Base-by-base conservation (phyloP, 441 rosid species). In the Aleurites moluccanus region DNA sequence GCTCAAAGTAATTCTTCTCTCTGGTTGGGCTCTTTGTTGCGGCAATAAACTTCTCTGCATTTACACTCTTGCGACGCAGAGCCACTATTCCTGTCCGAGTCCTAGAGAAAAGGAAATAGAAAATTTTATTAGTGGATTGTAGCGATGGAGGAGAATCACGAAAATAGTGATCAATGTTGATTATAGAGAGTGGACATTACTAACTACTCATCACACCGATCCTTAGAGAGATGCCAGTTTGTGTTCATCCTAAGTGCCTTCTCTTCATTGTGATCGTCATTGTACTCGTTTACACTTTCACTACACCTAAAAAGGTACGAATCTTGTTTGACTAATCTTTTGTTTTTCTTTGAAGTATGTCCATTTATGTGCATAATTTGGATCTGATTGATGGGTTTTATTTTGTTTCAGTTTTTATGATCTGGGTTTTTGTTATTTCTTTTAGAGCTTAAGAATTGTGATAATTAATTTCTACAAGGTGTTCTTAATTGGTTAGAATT, bases 141-240 rank as follows among this genome's bases (percentile, higher is more conserved):
- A 11, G 20, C 42, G 20, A 42, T 66, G 45, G 13, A 45, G 15
- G 73, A 70, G 60, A 30, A 14, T 67, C 66, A 25, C 61, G 40
- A 59, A 21, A 45, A 47, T 42, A 28, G 57, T 53, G 44, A 11
- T 42, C 67, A 38, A 38, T 79, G 30, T 63, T 55, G 73, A 67
- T 60, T 61, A n/a, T 61, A n/a, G 13, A 67, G 3, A 21, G 23
- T 61, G 42, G 30, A 13, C 38, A 20, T 44, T n/a, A 27, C 8
- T 15, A 10, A 10, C 65, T 42, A 47, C 57, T 28, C 61, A 33
- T 57, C 60, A 16, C 21, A 67, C 63, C 73, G 70, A 88, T 84
- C 90, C 87, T 89, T 60, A 87, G 88, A 74, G 92, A 77, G 81
- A 88, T 92, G 82, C 84, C 88, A 72, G 64, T 75, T 79, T 82